A percentile compares a stretch with the other conserved stretches of the same genome.
Evolutionary conservation across 495 filamentous ascomycete species (phyloP).

Genomic region (Astrocystis sublimbata): DNA sequence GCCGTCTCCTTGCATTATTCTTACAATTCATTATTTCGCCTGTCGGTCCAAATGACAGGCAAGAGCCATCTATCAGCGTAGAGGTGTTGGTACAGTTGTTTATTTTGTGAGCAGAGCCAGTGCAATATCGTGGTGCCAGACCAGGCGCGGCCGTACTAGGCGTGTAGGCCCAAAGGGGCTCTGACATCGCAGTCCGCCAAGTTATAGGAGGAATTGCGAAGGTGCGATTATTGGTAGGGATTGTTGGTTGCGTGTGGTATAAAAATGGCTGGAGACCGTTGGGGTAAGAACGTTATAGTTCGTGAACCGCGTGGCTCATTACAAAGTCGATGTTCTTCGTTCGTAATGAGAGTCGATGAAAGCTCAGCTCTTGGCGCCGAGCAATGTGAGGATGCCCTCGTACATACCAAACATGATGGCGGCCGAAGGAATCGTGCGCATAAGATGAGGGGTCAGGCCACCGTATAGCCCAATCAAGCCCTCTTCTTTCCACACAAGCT

Average conservation of each 20-base stretch:
- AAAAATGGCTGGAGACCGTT: neutral
- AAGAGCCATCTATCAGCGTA: neutral
- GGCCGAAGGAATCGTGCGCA: slow-evolving; percentile 83
- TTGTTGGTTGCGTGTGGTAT: neutral
- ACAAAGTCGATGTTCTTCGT: neutral
- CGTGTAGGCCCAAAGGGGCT: neutral
- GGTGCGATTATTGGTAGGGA: neutral
- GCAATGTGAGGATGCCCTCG: slow-evolving; percentile 70
- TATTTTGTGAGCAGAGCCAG: neutral
- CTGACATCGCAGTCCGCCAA: neutral
- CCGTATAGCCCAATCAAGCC: slow-evolving; percentile 80
- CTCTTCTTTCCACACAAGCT: slow-evolving; percentile 79
- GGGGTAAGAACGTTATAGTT: neutral
- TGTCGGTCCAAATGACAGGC: neutral
- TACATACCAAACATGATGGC: slow-evolving; percentile 94
- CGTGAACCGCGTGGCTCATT: neutral
- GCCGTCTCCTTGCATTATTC: neutral
- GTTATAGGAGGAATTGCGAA: neutral
- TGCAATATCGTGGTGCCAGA: neutral
- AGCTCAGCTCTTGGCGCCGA: slow-evolving; percentile 44
- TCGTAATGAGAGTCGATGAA: neutral
- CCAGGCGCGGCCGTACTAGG: neutral
- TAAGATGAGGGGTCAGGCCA: slow-evolving; percentile 81
- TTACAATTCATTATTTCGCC: neutral
- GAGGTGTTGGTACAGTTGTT: slow-evolving; percentile 8